Evolutionary conservation across 2,329 filamentous ascomycete genomes (phyloP).

Genomic region (Verticillium klebahnii): DNA sequence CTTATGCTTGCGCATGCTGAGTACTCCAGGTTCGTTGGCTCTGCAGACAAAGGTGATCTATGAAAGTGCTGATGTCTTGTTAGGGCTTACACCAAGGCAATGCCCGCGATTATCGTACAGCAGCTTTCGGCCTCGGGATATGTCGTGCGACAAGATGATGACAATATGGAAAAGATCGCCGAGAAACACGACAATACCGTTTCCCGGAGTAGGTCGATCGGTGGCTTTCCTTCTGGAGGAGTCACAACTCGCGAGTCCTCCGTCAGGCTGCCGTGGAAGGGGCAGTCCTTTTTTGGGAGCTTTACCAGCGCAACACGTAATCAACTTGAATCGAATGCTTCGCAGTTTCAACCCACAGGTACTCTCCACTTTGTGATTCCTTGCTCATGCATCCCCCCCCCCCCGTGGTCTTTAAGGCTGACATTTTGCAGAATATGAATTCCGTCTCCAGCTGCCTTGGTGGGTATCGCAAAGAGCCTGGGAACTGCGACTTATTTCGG

Average conservation of each 20-base stretch:
- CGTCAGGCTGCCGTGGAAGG: neutral
- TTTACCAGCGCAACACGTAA: neutral
- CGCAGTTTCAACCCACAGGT: neutral
- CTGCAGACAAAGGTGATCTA: neutral
- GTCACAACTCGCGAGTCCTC: neutral
- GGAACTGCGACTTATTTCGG: neutral
- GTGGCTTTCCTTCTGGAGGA: neutral
- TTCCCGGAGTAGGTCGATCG: neutral
- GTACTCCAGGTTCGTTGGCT: neutral
- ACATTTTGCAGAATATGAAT: neutral
- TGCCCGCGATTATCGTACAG: neutral
- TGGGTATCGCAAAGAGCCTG: slow-evolving; percentile 2
- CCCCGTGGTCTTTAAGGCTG: neutral
- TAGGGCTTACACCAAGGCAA: neutral
- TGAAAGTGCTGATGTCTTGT: neutral
- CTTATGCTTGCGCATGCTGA: neutral
- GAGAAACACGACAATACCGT: neutral
- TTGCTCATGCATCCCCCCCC: no score
- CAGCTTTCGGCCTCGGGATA: neutral
- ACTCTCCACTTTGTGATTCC: neutral
- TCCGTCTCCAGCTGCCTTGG: neutral
- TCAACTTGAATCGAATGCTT: neutral
- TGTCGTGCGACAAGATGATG: neutral
- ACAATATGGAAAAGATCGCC: neutral
- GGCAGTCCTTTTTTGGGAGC: slow-evolving; percentile 1